phyloP scores from a whole-genome alignment of 2,329 filamentous ascomycete genomes.

The Aspergillus fructus region DNA sequence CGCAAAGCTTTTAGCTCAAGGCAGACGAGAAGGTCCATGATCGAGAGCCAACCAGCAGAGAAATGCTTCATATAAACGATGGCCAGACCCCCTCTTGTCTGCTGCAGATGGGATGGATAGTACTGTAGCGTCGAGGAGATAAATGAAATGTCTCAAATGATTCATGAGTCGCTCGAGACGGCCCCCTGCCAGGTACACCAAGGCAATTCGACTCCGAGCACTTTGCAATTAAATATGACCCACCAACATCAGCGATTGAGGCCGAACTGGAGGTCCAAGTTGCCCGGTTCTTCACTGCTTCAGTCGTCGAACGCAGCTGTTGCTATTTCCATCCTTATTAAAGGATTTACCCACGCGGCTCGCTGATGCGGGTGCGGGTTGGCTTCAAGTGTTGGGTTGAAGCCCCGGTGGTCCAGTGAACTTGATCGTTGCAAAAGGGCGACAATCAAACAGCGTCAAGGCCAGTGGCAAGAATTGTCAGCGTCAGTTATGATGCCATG shows the following conservation, averaged over 20 bases:
- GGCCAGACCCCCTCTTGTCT: background rate
- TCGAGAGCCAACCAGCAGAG: background rate
- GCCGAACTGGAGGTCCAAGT: conserved; percentile 21
- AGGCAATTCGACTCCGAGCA: background rate
- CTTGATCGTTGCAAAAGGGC: background rate
- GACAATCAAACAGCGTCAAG: background rate
- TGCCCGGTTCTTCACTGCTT: conserved; percentile 10
- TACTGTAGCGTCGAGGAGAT: background rate
- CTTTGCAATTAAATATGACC: conserved; percentile 13
- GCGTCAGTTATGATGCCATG: conserved; percentile 10
- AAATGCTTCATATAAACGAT: background rate
- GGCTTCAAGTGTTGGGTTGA: background rate
- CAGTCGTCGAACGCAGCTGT: too few relatives aligned
- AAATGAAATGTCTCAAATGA: background rate
- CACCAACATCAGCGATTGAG: conserved; percentile 14
- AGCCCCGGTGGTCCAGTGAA: too few relatives aligned
- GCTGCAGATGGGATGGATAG: background rate
- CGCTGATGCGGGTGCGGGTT: background rate
- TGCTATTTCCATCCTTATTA: background rate
- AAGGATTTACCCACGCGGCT: conserved; percentile 7
- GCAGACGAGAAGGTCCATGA: background rate
- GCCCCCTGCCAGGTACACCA: background rate
- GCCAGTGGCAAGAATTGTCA: background rate
- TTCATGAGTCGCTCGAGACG: background rate
- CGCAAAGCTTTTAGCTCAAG: background rate